Evolutionary conservation across 768 basidiomycete species (phyloP).

Genomic region (Amanita rubescens): DNA sequence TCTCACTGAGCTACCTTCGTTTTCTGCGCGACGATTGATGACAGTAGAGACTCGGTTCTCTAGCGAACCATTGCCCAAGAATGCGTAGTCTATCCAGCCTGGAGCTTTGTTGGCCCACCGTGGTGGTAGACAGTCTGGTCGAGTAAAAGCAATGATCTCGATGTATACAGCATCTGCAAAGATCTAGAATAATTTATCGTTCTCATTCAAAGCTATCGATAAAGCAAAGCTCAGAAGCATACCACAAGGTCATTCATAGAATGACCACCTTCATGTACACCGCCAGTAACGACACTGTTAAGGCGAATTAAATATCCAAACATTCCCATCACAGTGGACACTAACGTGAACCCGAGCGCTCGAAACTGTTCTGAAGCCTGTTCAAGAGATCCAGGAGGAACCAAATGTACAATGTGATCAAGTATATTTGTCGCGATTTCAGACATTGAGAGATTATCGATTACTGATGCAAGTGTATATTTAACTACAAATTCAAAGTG

Average conservation of each 20-base stretch:
- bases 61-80: constrained; percentile 44
- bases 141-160: constrained; percentile 62
- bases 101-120: constrained; percentile 47
- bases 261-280: constrained; percentile 54
- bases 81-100: constrained; percentile 66
- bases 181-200: constrained; percentile 25
- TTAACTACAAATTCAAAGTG: neutral
- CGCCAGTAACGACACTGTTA: constrained; percentile 56
- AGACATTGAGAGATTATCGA: neutral
- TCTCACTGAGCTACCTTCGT: constrained; percentile 27
- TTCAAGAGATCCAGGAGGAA: constrained; percentile 50
- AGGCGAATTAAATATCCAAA: neutral
- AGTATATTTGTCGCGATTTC: constrained; percentile 27
- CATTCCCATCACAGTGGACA: neutral
- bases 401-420: constrained; percentile 71
- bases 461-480: neutral
- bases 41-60: constrained; percentile 35
- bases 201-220: neutral
- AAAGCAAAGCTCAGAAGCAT: constrained; percentile 11
- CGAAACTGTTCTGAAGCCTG: constrained; percentile 44
- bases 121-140: constrained; percentile 44
- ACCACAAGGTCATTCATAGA: constrained; percentile 63
- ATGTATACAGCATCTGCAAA: constrained; percentile 55
- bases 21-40: constrained; percentile 45
- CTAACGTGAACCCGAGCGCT: constrained; percentile 61